Conservation (phyloP, 805 yeast species). For the Candida caryicola region DNA sequence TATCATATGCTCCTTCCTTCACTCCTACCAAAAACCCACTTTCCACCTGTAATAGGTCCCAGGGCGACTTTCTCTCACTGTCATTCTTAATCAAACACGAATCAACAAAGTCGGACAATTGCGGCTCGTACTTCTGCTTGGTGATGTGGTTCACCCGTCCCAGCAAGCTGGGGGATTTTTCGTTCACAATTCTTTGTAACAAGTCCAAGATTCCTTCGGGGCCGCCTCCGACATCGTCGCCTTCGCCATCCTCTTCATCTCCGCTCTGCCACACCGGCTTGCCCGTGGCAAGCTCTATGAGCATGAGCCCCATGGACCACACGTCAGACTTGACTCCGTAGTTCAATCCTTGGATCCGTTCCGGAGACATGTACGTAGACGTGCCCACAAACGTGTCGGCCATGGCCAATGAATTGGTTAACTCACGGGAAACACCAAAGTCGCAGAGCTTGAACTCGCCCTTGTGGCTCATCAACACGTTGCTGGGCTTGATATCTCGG, state of each 20-base stretch:
- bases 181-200: slow-evolving; percentile 89
- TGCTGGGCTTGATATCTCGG: slow-evolving; percentile 94
- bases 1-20: slow-evolving; percentile 30
- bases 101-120: slow-evolving; percentile 66
- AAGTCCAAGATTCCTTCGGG: slow-evolving; percentile 90
- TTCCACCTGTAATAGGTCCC: slow-evolving; percentile 52
- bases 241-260: slow-evolving; percentile 30
- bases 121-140: slow-evolving; percentile 35
- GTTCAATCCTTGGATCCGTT: slow-evolving; percentile 90
- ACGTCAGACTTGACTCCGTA: slow-evolving; percentile 95
- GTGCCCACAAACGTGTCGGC: slow-evolving; percentile 99
- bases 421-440: slow-evolving; percentile 92
- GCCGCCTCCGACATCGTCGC: slow-evolving; percentile 10
- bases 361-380: slow-evolving; percentile 95
- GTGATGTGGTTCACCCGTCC: slow-evolving; percentile 30
- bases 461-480: slow-evolving; percentile 78
- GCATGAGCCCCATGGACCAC: slow-evolving; percentile 93
- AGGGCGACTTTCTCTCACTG: slow-evolving; percentile 64
- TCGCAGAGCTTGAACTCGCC: slow-evolving; percentile 93
- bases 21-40: slow-evolving; percentile 31
- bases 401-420: slow-evolving; percentile 76
- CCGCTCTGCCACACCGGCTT: slow-evolving; percentile 70
- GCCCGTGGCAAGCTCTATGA: slow-evolving; percentile 86
- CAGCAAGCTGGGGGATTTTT: slow-evolving; percentile 73
- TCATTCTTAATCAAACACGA: slow-evolving; percentile 74